A percentile compares a stretch with the other conserved stretches of the same genome.
phyloP scores from a whole-genome alignment of 164 flowering plant species.

The Taxillus chinensis region DNA sequence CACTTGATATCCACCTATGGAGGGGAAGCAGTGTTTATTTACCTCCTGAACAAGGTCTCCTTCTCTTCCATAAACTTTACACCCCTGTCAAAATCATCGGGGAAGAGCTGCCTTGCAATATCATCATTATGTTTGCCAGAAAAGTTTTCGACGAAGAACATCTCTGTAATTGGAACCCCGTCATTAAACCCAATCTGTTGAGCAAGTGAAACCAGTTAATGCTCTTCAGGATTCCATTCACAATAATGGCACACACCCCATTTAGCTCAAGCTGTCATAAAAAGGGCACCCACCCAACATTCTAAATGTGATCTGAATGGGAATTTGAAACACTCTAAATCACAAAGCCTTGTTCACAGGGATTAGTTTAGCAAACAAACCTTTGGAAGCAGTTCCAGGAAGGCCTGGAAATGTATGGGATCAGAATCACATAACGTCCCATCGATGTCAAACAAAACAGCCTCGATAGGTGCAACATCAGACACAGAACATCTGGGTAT shows the following conservation, averaged over 20 bases:
- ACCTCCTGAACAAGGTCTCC: slow-evolving; percentile 80
- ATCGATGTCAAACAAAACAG: slow-evolving; percentile 83
- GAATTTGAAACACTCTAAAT: too few species aligned
- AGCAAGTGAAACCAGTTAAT: not conserved
- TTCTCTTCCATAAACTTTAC: slow-evolving; percentile 65
- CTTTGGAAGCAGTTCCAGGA: slow-evolving; percentile 80
- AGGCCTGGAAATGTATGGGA: slow-evolving; percentile 70
- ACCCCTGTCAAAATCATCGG: slow-evolving; percentile 57
- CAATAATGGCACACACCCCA: not conserved
- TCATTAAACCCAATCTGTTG: slow-evolving; percentile 74
- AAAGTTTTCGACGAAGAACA: slow-evolving; percentile 50
- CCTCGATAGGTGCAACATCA: slow-evolving; percentile 65
- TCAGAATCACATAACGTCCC: slow-evolving; percentile 97
- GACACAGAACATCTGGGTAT: slow-evolving; percentile 44
- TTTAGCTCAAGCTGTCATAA: not conserved
- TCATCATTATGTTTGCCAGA: slow-evolving; percentile 70
- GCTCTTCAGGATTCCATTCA: not conserved
- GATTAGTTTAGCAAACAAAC: slow-evolving; percentile 9
- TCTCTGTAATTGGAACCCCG: slow-evolving; percentile 75
- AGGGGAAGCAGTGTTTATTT: slow-evolving; percentile 3
- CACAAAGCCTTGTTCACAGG: too few species aligned
- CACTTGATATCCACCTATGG: not conserved
- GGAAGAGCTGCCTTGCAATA: slow-evolving; percentile 48
- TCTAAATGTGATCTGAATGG: too few species aligned
- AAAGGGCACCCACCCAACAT: not conserved